Base-by-base conservation (phyloP, 1,284 basidiomycete species). In the Takashimella koratensis region DNA sequence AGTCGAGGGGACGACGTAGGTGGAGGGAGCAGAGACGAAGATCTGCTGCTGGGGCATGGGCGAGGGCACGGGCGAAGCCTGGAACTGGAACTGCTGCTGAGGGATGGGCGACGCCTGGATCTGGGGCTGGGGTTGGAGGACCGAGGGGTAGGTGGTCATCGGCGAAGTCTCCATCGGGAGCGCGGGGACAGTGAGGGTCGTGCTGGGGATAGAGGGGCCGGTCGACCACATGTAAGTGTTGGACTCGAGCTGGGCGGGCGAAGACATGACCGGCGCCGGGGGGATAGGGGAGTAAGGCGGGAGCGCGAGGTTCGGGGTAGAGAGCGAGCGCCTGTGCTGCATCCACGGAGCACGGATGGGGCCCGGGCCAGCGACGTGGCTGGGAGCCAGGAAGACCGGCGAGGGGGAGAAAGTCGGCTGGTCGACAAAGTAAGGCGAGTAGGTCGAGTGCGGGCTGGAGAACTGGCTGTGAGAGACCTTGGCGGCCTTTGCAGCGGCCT, bases 401-500 rank as follows among this genome's bases (percentile, higher is more conserved):
- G n/a, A n/a, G n/a, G n/a, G n/a, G 12, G 63, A 59, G 57, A 59
- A 65, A 24, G 65, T 52, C 11, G 66, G 61, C 46, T 63, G 60
- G 52, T 65, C 63, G 49, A 58, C 49, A 49, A 66, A 66, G 62
- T 66, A 66, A 21, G 71, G 69, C 8, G 55, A 49, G 49, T 54
- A 52, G 44, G 59, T 56, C 40, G 68, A 59, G 45, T 44, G 51
- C 25, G 58, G 64, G 40, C 51, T 49, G 53, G 59, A 52, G 25
- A 51, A 11, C 26, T 46, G 46, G 21, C 49, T 50, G n/a, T 52
- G 55, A 20, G 56, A 48, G 53, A 64, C 67, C n/a, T n/a, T n/a
- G 42, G 63, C 53, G 13, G 70, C 66, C 57, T 74, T 74, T 24
- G 70, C 65, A 2, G 66, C 48, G 2, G 71, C 71, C 56, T 75